Conservation (phyloP, 2,329 filamentous ascomycete species). For the Taxawa tesnikishii region DNA sequence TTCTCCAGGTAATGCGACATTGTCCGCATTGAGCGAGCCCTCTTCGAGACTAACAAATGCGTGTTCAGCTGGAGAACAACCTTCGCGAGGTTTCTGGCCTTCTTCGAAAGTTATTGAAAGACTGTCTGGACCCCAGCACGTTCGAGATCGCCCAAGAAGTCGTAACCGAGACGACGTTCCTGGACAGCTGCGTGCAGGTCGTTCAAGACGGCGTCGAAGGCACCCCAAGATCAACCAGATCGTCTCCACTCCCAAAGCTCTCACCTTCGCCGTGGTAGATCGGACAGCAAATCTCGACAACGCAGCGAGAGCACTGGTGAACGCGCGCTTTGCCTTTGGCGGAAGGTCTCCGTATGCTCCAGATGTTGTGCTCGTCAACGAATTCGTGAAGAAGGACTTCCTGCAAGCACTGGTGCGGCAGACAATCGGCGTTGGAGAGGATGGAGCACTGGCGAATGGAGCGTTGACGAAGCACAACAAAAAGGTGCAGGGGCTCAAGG, state of each 20-base stretch:
- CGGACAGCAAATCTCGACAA: slow-evolving; percentile 41
- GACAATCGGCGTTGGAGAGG: slow-evolving; percentile 16
- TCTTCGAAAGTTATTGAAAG: slow-evolving; percentile 24
- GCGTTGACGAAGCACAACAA: slow-evolving; percentile 3
- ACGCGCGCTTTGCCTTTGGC: slow-evolving; percentile 42
- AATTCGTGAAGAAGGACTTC: slow-evolving; percentile 45
- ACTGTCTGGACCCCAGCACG: slow-evolving; percentile 35
- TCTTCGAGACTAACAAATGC: background rate
- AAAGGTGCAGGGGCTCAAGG: slow-evolving; percentile 3
- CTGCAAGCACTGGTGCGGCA: slow-evolving; percentile 35
- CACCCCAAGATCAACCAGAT: slow-evolving; percentile 17
- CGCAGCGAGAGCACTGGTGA: slow-evolving; percentile 41
- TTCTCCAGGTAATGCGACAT: slow-evolving; percentile 30
- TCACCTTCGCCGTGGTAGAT: slow-evolving; percentile 46
- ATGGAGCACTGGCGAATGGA: slow-evolving; percentile 5
- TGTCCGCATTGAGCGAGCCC: background rate
- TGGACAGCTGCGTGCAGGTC: slow-evolving; percentile 18
- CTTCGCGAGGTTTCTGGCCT: slow-evolving; percentile 22
- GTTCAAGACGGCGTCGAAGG: slow-evolving; percentile 18
- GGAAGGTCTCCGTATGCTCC: slow-evolving; percentile 49
- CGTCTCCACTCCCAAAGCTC: slow-evolving; percentile 19
- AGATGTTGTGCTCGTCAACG: slow-evolving; percentile 52
- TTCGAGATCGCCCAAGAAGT: slow-evolving; percentile 30
- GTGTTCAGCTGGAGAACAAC: slow-evolving; percentile 26
- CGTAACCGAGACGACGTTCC: slow-evolving; percentile 15